Evolutionary conservation across 2,329 filamentous ascomycete species (phyloP).

Genomic region (Claviceps capensis): DNA sequence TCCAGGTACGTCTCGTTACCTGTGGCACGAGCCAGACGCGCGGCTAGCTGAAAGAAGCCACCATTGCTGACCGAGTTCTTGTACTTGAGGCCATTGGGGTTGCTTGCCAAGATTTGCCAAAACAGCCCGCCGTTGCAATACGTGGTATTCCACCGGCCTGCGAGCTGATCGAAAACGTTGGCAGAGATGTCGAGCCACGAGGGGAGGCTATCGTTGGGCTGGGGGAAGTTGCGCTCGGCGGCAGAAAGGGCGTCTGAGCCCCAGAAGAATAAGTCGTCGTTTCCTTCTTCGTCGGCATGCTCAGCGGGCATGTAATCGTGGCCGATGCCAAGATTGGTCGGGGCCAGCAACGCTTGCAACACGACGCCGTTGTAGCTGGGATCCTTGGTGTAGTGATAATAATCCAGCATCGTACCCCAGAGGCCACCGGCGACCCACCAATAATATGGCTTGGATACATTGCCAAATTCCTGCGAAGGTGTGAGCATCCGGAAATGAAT

Average conservation of each 20-base stretch:
- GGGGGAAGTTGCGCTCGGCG: constrained; percentile 53
- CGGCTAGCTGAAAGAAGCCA: constrained; percentile 69
- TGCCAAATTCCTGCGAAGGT: constrained; percentile 34
- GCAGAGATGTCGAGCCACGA: constrained; percentile 53
- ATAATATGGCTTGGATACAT: constrained; percentile 54
- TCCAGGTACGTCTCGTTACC: constrained; percentile 51
- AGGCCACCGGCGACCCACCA: constrained; percentile 54
- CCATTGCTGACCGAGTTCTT: constrained; percentile 75
- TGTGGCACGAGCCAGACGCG: constrained; percentile 58
- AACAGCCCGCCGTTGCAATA: constrained; percentile 58
- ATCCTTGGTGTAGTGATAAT: constrained; percentile 54
- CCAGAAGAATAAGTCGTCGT: constrained; percentile 68
- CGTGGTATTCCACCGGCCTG: constrained; percentile 52
- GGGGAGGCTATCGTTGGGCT: constrained; percentile 42
- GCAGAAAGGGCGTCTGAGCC: constrained; percentile 53
- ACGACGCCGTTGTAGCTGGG: constrained; percentile 45
- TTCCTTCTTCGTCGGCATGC: constrained; percentile 49
- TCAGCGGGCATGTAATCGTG: constrained; percentile 46
- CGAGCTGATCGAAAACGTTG: constrained; percentile 62
- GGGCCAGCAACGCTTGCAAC: constrained; percentile 43
- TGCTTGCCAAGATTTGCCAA: constrained; percentile 71
- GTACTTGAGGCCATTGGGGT: constrained; percentile 63
- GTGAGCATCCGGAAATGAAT: not conserved
- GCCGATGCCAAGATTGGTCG: constrained; percentile 38
- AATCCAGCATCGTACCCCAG: constrained; percentile 56